phyloP scores from a whole-genome alignment of 306 rosid species.

The Dryas alaskensis region DNA sequence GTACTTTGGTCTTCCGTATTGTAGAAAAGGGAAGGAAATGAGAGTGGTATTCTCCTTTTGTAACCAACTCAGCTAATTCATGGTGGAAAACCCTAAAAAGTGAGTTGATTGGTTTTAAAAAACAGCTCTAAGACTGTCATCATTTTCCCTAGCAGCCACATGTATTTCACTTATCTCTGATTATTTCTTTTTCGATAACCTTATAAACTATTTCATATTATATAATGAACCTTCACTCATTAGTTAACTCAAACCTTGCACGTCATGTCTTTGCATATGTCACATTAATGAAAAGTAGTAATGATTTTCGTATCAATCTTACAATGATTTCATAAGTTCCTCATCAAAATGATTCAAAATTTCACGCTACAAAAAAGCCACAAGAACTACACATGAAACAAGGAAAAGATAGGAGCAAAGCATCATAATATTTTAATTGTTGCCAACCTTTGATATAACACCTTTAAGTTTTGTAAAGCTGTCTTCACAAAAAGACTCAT shows the following conservation, averaged over 20 bases:
- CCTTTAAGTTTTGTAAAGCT: slow-evolving; percentile 69
- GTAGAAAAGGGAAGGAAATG: no score
- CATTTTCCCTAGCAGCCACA: not conserved
- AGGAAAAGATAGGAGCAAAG: slow-evolving; percentile 16
- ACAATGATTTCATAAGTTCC: not conserved
- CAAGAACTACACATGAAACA: not conserved
- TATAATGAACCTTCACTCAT: not conserved
- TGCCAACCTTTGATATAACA: slow-evolving; percentile 69
- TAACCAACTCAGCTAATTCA: not conserved
- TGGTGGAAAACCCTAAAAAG: not conserved
- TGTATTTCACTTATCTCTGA: not conserved
- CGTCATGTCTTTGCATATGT: no score
- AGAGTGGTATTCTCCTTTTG: not conserved
- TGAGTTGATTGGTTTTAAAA: not conserved
- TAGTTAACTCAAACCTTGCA: not conserved
- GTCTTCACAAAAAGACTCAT: slow-evolving; percentile 64
- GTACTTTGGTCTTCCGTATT: no score
- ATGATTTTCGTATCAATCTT: not conserved
- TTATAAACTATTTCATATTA: not conserved
- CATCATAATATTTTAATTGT: slow-evolving; percentile 17
- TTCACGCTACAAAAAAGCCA: not conserved
- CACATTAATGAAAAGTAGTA: not conserved
- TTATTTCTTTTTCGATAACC: not conserved
- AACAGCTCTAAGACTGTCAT: not conserved
- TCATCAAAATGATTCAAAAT: not conserved